phyloP scores from a whole-genome alignment of 2,329 filamentous ascomycete genomes.

The Pezizomycotina sp. region DNA sequence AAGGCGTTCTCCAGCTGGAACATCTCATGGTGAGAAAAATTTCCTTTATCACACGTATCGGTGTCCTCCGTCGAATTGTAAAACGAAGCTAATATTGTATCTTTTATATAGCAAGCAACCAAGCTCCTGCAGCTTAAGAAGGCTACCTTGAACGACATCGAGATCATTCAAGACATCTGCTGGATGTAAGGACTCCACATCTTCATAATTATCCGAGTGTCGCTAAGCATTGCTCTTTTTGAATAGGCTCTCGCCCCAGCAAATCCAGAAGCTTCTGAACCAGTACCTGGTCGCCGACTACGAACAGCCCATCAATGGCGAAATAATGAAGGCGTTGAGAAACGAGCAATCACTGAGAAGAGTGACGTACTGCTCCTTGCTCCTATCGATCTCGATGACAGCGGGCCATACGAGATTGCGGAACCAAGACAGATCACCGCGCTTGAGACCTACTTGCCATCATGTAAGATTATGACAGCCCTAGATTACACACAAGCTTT shows the following conservation, averaged over 20 bases:
- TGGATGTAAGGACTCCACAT: slow-evolving; percentile 63
- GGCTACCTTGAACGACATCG: slow-evolving; percentile 94
- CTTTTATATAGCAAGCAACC: slow-evolving; percentile 61
- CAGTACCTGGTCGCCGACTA: slow-evolving; percentile 98
- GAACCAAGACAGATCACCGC: slow-evolving; percentile 92
- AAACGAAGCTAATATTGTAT: slow-evolving; percentile 9
- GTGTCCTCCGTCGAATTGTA: slow-evolving; percentile 15
- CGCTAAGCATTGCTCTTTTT: not conserved
- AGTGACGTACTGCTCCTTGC: slow-evolving; percentile 85
- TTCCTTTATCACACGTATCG: not conserved
- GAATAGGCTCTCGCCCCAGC: slow-evolving; percentile 78
- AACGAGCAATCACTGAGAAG: slow-evolving; percentile 80
- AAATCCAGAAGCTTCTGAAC: slow-evolving; percentile 97
- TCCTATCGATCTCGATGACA: slow-evolving; percentile 97
- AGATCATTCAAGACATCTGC: slow-evolving; percentile 99
- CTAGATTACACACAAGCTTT: not conserved
- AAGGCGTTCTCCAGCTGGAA: slow-evolving; percentile 91
- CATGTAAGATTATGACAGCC: slow-evolving; percentile 47
- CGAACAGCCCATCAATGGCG: slow-evolving; percentile 96
- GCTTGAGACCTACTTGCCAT: slow-evolving; percentile 93
- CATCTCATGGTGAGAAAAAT: slow-evolving; percentile 65
- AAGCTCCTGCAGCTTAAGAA: slow-evolving; percentile 98
- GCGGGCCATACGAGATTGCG: slow-evolving; percentile 93
- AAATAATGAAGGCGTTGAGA: slow-evolving; percentile 99
- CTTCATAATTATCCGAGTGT: not conserved